Base-by-base conservation (phyloP, 1,139 yeast genomes). In the Protomyces inundatus region DNA sequence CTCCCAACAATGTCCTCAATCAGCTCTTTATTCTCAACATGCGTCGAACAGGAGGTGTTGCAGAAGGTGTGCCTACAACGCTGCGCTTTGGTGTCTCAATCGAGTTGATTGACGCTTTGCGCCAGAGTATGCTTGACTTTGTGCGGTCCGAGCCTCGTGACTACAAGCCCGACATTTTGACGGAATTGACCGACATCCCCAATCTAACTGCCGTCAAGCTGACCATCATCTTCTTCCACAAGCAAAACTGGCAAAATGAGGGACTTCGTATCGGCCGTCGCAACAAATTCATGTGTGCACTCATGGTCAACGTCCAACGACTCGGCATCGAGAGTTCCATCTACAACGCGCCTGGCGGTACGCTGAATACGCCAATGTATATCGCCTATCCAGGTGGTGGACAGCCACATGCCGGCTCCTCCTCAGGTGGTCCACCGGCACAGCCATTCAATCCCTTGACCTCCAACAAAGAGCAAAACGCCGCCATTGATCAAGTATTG, bases 1-100 rank as follows among this genome's bases (percentile, higher is more conserved):
- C 75, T 1, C 74, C 80, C 48, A 77, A 77, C 67, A 71, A 77
- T 6, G 70, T 72, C 16, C 72, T 77, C 39, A 77, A 76, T 67
- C 71, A 76, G 4, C 70, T 74, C 30, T 77, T 77, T 74, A 74
- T 78, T 57, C 78, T 76, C 65, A 77, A 77, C 66, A 64, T 75
- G 54, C 71, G 76, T 33, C 72, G 80, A 32, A 74, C 80, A 5
- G 77, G 77, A 1, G 73, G 75, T 32, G 72, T 73, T 71, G 69
- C 72, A 32, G 68, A 68, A 35, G 64, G 51, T 7, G 61, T 68
- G 9, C 48, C 67, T 5, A 54, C 68, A 4, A 55, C 59, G 12
- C 69, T 74, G 12, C 64, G 69, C 10, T 69, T 72, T 58, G 79
- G 76, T 40, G 77, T 79, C 3, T 71, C 75, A 0, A 62, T 71